phyloP scores from a whole-genome alignment of 2,329 filamentous ascomycete genomes.

The Lasiodiplodia gonubiensis region DNA sequence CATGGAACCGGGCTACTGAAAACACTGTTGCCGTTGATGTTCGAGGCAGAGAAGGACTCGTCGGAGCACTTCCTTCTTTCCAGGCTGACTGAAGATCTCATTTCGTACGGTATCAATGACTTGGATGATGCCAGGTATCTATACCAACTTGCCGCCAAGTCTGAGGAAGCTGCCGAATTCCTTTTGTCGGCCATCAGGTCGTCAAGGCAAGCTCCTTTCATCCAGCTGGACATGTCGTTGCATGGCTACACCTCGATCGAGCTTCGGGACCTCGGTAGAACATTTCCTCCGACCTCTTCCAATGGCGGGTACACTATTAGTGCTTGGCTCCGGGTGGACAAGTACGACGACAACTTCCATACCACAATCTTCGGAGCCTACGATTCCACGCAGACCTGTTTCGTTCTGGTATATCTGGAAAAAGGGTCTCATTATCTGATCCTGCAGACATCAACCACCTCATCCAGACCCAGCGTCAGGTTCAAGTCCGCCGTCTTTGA shows the following conservation, averaged over 20 bases:
- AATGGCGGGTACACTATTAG: constrained; percentile 85
- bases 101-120: constrained; percentile 75
- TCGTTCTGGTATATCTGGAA: constrained; percentile 91
- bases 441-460: constrained; percentile 90
- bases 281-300: constrained; percentile 80
- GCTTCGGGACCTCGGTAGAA: constrained; percentile 79
- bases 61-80: constrained; percentile 55
- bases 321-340: constrained; percentile 86
- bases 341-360: constrained; percentile 82
- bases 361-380: constrained; percentile 97
- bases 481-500: constrained; percentile 85
- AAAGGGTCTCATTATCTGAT: constrained; percentile 94
- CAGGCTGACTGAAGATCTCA: constrained; percentile 70
- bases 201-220: constrained; percentile 79
- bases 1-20: constrained; percentile 45
- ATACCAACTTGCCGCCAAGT: constrained; percentile 61
- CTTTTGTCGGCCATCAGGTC: constrained; percentile 73
- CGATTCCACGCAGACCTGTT: constrained; percentile 89
- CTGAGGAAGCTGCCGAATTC: constrained; percentile 67
- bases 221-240: constrained; percentile 91
- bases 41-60: constrained; percentile 29
- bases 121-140: constrained; percentile 85
- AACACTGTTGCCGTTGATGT: constrained; percentile 43
- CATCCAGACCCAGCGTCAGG: constrained; percentile 83
- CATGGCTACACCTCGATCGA: constrained; percentile 91